phyloP scores from a whole-genome alignment of 2,329 filamentous ascomycete genomes.

The Cladosporium sp. region DNA sequence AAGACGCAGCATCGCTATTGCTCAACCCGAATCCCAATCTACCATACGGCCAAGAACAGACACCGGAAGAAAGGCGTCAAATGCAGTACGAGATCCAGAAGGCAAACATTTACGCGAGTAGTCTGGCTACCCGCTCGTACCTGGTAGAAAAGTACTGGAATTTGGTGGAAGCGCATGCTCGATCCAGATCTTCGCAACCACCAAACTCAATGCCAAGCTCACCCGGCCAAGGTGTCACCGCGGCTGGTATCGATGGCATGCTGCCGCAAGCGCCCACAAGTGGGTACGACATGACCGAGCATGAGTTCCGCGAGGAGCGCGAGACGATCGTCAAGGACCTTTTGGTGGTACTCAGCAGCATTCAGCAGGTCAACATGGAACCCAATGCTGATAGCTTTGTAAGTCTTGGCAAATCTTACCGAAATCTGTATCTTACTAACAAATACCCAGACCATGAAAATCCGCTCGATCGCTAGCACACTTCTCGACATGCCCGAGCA shows the following conservation, averaged over 20 bases:
- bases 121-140: constrained; percentile 76
- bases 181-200: constrained; percentile 36
- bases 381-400: constrained; percentile 62
- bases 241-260: constrained; percentile 34
- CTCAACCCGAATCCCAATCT: constrained; percentile 13
- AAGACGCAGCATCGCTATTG: constrained; percentile 19
- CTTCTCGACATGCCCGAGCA: constrained; percentile 61
- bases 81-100: constrained; percentile 88
- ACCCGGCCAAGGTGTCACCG: constrained; percentile 31
- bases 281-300: constrained; percentile 49
- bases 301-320: constrained; percentile 68
- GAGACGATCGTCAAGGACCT: constrained; percentile 79
- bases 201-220: constrained; percentile 32
- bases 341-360: constrained; percentile 67
- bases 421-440: constrained; percentile 23
- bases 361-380: constrained; percentile 82
- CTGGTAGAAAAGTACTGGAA: constrained; percentile 83
- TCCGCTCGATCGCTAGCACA: constrained; percentile 77
- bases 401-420: constrained; percentile 32
- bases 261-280: constrained; percentile 27
- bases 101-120: constrained; percentile 80
- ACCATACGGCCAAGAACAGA: constrained; percentile 21
- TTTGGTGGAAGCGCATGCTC: constrained; percentile 60
- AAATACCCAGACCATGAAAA: constrained; percentile 64
- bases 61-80: constrained; percentile 37